phyloP scores from a whole-genome alignment of 1,284 basidiomycete species.

The Malassezia sympodialis region DNA sequence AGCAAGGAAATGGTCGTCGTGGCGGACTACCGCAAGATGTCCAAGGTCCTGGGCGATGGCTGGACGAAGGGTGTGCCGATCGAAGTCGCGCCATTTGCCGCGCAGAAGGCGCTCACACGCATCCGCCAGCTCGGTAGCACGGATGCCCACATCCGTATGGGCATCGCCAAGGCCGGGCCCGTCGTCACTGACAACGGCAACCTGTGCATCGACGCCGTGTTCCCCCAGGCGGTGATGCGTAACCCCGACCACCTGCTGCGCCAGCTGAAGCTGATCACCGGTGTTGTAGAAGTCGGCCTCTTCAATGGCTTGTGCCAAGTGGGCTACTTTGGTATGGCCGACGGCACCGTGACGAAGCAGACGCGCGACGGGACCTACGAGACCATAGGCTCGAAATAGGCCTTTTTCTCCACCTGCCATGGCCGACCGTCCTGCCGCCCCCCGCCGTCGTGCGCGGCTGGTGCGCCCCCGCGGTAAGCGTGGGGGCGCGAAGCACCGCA shows the following conservation, averaged over 20 bases:
- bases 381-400: slow-evolving; percentile 15
- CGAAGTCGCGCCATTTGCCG: slow-evolving; percentile 92
- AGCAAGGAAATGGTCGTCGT: slow-evolving; percentile 82
- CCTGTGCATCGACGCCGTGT: slow-evolving; percentile 43
- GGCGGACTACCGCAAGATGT: slow-evolving; percentile 82
- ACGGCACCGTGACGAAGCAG: slow-evolving; percentile 37
- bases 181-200: slow-evolving; percentile 77
- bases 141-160: slow-evolving; percentile 36
- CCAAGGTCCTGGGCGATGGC: slow-evolving; percentile 64
- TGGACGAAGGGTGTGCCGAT: slow-evolving; percentile 83
- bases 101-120: slow-evolving; percentile 58
- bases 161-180: slow-evolving; percentile 65
- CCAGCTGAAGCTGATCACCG: slow-evolving; percentile 55
- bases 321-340: slow-evolving; percentile 82
- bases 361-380: slow-evolving; percentile 28
- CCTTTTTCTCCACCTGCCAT: neutral
- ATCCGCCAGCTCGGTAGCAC: slow-evolving; percentile 35
- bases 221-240: slow-evolving; percentile 33
- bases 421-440: neutral
- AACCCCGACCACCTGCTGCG: slow-evolving; percentile 31
- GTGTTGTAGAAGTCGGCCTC: slow-evolving; percentile 90
- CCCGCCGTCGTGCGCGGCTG: slow-evolving; percentile 5
- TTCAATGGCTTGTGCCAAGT: slow-evolving; percentile 85
- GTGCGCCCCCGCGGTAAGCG: slow-evolving; percentile 40
- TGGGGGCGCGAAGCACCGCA: slow-evolving; percentile 36